Evolutionary conservation across 768 basidiomycete genomes (phyloP).

Genomic region (Leucosporidium scottii): DNA sequence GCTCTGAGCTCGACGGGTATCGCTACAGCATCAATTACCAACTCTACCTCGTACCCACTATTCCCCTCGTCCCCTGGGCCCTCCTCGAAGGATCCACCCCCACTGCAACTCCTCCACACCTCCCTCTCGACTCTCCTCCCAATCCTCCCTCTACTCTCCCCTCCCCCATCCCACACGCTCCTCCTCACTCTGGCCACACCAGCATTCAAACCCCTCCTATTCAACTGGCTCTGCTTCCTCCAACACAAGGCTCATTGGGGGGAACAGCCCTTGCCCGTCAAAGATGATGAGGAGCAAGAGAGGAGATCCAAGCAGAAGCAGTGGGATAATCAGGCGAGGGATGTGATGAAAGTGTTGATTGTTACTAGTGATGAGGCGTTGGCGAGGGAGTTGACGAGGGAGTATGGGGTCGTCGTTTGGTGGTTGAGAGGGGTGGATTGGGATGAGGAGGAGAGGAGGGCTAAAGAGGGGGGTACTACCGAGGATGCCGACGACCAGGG

Average conservation of each 20-base stretch:
- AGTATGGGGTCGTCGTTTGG: conserved; percentile 28
- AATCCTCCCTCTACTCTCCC: conserved; percentile 19
- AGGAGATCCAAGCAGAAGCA: neutral
- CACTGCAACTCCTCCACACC: conserved; percentile 23
- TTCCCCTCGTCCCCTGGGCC: conserved; percentile 5
- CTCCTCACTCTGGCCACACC: conserved; percentile 31
- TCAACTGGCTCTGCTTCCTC: conserved; percentile 36
- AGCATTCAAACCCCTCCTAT: conserved; percentile 32
- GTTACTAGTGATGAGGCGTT: conserved; percentile 29
- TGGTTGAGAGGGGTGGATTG: conserved; percentile 12
- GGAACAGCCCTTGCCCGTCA: neutral
- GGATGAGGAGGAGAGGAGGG: conserved; percentile 13
- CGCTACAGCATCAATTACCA: neutral
- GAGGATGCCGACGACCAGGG: conserved; percentile 8
- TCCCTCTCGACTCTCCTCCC: conserved; percentile 29
- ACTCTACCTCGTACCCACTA: conserved; percentile 11
- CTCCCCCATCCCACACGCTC: conserved; percentile 27
- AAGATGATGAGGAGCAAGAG: conserved; percentile 6
- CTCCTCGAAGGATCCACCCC: neutral
- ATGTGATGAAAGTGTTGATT: conserved; percentile 21
- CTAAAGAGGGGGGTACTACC: neutral
- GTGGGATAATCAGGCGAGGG: neutral
- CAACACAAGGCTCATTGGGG: conserved; percentile 24
- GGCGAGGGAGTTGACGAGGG: conserved; percentile 19
- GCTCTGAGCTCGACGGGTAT: too few relatives aligned